phyloP scores from a whole-genome alignment of 192 early-diverging fungal species.

The Coemansia interrupta region DNA sequence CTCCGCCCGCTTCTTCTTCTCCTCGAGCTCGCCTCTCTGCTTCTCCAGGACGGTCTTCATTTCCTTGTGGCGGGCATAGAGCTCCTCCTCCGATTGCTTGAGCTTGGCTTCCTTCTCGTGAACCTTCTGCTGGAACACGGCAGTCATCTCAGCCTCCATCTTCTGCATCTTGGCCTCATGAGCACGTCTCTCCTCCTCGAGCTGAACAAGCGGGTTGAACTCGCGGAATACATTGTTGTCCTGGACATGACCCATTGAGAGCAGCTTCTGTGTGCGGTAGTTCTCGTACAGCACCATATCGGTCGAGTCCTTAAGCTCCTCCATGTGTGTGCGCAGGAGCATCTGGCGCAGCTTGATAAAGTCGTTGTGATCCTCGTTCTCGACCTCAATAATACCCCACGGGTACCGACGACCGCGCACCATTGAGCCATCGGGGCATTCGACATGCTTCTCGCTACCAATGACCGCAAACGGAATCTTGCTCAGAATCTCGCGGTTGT shows the following conservation, averaged over 20 bases:
- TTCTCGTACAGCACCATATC: constrained; percentile 88
- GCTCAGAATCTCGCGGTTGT: constrained; percentile 81
- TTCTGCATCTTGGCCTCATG: constrained; percentile 95
- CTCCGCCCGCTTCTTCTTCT: constrained; percentile 88
- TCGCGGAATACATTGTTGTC: constrained; percentile 77
- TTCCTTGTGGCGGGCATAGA: constrained; percentile 94
- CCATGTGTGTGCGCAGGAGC: constrained; percentile 89
- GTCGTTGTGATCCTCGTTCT: constrained; percentile 94
- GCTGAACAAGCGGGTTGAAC: constrained; percentile 71
- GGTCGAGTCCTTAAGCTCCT: constrained; percentile 95
- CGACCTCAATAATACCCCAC: constrained; percentile 96
- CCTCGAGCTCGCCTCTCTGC: constrained; percentile 88
- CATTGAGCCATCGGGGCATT: constrained; percentile 72
- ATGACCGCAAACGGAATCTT: constrained; percentile 97
- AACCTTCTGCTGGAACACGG: constrained; percentile 98
- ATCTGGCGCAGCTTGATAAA: constrained; percentile 94
- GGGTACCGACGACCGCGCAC: constrained; percentile 90
- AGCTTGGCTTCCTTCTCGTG: constrained; percentile 97
- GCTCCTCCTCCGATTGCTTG: constrained; percentile 94
- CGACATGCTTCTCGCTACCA: constrained; percentile 83
- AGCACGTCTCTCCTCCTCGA: constrained; percentile 86
- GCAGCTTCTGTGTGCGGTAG: constrained; percentile 91
- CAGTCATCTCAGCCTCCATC: constrained; percentile 99
- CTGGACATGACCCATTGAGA: constrained; percentile 79
- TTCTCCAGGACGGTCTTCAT: constrained; percentile 98